These are phyloP conservation scores for Solanum hybrid DNA, from an alignment of 305 asterid species.

Conservation along the genomic window DNA sequence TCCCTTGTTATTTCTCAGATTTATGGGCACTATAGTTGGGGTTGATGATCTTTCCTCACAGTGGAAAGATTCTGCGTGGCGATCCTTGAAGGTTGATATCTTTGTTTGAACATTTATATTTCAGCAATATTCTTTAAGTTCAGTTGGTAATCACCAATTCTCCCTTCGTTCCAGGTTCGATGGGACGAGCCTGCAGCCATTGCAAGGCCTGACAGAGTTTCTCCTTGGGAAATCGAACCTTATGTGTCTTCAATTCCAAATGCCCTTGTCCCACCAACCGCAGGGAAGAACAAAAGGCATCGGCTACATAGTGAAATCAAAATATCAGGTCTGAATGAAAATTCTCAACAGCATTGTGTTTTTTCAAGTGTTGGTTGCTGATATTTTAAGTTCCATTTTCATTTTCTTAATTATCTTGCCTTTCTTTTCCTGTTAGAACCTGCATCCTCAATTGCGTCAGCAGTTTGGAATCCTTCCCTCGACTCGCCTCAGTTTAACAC, in stretches of 20 bases:
- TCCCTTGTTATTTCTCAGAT: conserved; percentile 32
- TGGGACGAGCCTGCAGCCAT: conserved; percentile 92
- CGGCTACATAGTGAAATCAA: conserved; percentile 48
- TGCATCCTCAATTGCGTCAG: conserved; percentile 35
- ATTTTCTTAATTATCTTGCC: not conserved
- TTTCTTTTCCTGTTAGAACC: conserved; percentile 25
- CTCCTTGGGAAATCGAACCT: conserved; percentile 98
- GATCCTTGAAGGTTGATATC: conserved; percentile 63
- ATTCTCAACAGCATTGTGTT: not conserved
- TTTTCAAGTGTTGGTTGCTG: not conserved
- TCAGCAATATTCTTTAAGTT: not conserved
- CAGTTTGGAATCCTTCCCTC: conserved; percentile 48
- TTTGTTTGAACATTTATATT: not conserved
- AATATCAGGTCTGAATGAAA: conserved; percentile 37
- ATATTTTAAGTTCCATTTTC: not conserved
- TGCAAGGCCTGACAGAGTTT: conserved; percentile 76
- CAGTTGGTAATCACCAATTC: not conserved
- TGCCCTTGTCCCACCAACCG: conserved; percentile 30
- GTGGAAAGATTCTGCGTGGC: conserved; percentile 84
- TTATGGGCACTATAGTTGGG: conserved; percentile 85
- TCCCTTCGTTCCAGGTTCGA: conserved; percentile 51
- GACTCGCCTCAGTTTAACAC: conserved; percentile 26
- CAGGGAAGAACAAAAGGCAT: conserved; percentile 55
- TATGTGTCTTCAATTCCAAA: conserved; percentile 56
- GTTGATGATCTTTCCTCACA: conserved; percentile 63